Conservation (phyloP, 2,329 filamentous ascomycete species). For the Ramularia collo-cygni region DNA sequence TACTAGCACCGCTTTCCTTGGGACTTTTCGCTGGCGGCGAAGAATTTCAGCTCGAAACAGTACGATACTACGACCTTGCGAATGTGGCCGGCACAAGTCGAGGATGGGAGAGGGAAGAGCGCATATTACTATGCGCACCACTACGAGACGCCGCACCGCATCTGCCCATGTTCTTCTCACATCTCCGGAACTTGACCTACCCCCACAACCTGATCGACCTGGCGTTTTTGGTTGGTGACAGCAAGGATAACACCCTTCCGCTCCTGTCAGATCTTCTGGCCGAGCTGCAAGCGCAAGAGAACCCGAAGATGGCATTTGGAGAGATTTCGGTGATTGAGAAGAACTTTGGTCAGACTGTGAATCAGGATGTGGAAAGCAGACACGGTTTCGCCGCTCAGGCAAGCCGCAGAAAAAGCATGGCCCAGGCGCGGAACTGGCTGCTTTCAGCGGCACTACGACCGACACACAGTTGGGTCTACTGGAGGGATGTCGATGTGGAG, state of each 20-base stretch:
- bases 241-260: slow-evolving; percentile 80
- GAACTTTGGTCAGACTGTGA: slow-evolving; percentile 96
- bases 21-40: slow-evolving; percentile 59
- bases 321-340: slow-evolving; percentile 98
- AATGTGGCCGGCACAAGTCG: slow-evolving; percentile 85
- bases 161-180: slow-evolving; percentile 97
- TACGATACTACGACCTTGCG: slow-evolving; percentile 92
- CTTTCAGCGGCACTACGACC: slow-evolving; percentile 86
- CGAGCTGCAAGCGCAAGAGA: slow-evolving; percentile 69
- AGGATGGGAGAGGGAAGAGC: slow-evolving; percentile 93
- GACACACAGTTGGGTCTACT: slow-evolving; percentile 98
- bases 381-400: slow-evolving; percentile 97
- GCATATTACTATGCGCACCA: slow-evolving; percentile 89
- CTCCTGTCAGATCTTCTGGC: slow-evolving; percentile 70
- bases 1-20: slow-evolving; percentile 58
- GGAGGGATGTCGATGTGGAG: slow-evolving; percentile 97
- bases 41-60: slow-evolving; percentile 79
- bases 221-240: slow-evolving; percentile 94
- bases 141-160: slow-evolving; percentile 88
- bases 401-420: slow-evolving; percentile 90
- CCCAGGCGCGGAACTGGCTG: slow-evolving; percentile 94
- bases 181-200: slow-evolving; percentile 92
- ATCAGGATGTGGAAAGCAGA: slow-evolving; percentile 94
- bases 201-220: slow-evolving; percentile 94
- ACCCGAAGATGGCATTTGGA: slow-evolving; percentile 77